Evolutionary conservation across 495 filamentous ascomycete species (phyloP).

Genomic region (Saxispiralis lemnorum): DNA sequence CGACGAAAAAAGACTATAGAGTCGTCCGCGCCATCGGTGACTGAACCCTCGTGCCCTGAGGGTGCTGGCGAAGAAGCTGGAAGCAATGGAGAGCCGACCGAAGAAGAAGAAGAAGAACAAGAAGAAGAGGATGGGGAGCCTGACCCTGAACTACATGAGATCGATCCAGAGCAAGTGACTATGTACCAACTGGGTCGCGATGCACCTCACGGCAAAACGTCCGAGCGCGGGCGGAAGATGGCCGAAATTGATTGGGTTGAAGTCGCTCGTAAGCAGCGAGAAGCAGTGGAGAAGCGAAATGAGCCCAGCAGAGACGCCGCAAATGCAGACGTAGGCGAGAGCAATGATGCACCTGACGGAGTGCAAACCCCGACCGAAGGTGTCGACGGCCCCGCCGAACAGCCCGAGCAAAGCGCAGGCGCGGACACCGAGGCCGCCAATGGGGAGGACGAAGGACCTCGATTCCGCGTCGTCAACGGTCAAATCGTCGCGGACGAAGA

Average conservation of each 20-base stretch:
- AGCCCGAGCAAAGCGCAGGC: slow-evolving; percentile 1
- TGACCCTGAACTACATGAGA: slow-evolving; percentile 52
- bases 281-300: slow-evolving; percentile 4
- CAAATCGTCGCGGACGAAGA: slow-evolving; percentile 62
- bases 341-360: background rate
- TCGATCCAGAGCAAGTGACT: slow-evolving; percentile 49
- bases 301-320: background rate
- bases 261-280: slow-evolving; percentile 30
- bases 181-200: slow-evolving; percentile 76
- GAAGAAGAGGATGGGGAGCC: slow-evolving; percentile 26
- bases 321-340: background rate
- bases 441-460: slow-evolving; percentile 21
- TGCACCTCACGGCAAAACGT: slow-evolving; percentile 59
- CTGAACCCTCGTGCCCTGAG: background rate
- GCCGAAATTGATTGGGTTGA: slow-evolving; percentile 36
- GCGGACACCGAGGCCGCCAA: background rate
- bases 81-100: slow-evolving; percentile 1
- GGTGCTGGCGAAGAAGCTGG: slow-evolving; percentile 3
- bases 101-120: slow-evolving; percentile 14
- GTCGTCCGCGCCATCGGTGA: background rate
- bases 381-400: background rate
- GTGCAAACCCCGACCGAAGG: background rate
- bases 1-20: slow-evolving; percentile 3
- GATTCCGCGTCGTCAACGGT: slow-evolving; percentile 64
- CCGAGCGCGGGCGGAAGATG: slow-evolving; percentile 46